Conservation (phyloP, 2,329 filamentous ascomycete species). For the Colletotrichum paranaense region DNA sequence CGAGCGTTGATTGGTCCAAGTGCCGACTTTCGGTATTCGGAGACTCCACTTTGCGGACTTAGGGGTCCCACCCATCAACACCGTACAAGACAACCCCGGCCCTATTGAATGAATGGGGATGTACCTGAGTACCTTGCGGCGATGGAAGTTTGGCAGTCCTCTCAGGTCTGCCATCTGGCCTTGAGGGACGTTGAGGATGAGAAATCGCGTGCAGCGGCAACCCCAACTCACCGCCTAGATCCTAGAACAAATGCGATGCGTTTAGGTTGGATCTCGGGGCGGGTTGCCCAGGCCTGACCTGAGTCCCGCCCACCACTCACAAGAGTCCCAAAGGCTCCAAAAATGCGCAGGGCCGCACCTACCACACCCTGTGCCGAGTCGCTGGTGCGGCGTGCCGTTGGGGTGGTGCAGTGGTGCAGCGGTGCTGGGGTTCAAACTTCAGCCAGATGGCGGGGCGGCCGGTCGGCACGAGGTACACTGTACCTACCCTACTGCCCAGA, state of each 20-base stretch:
- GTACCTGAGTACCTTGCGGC: background rate
- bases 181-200: background rate
- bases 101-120: background rate
- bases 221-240: background rate
- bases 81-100: conserved; percentile 1
- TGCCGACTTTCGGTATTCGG: background rate
- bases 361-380: background rate
- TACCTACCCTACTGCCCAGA: background rate
- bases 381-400: background rate
- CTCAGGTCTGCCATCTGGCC: background rate
- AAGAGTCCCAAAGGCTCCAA: background rate
- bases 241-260: too few species aligned
- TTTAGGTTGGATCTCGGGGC: background rate
- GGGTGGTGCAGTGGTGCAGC: background rate
- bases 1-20: conserved; percentile 4
- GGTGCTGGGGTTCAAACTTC: background rate
- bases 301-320: background rate
- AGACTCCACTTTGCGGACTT: background rate
- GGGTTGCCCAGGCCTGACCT: background rate
- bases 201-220: background rate
- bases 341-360: background rate
- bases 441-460: background rate
- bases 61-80: background rate
- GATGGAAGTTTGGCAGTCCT: too few species aligned
- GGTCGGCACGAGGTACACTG: background rate